These are phyloP conservation scores for Entophlyctis helioformis DNA, from an alignment of 192 early-diverging fungal genomes.

Conservation along the genomic window DNA sequence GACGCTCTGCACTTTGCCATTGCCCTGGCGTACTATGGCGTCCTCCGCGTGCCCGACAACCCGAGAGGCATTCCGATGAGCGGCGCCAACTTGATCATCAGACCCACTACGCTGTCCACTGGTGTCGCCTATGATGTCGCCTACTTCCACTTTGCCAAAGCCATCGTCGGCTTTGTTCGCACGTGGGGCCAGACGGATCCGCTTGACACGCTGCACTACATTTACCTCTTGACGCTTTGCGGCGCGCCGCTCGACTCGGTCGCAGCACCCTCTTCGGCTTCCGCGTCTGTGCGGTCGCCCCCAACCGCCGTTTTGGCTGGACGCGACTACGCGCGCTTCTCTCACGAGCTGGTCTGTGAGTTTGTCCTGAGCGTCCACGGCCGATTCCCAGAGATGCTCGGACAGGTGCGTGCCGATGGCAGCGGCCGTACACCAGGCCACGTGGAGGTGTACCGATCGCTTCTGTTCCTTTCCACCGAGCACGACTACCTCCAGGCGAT, in stretches of 20 bases:
- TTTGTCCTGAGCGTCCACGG: conserved; percentile 12
- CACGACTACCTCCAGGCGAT: conserved; percentile 58
- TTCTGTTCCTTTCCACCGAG: conserved; percentile 45
- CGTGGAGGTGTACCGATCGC: conserved; percentile 50
- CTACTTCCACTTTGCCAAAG: conserved; percentile 36
- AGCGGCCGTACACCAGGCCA: conserved; percentile 24
- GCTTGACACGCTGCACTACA: conserved; percentile 47
- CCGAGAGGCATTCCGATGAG: conserved; percentile 27
- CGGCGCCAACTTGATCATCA: not conserved
- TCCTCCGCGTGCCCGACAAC: conserved; percentile 56
- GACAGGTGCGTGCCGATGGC: conserved; percentile 12
- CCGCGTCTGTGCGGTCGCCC: conserved; percentile 31
- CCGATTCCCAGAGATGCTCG: conserved; percentile 11
- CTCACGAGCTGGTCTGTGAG: conserved; percentile 42
- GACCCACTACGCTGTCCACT: conserved; percentile 1
- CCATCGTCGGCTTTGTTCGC: conserved; percentile 33
- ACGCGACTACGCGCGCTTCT: conserved; percentile 36
- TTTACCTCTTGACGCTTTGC: conserved; percentile 46
- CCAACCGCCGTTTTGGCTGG: not conserved
- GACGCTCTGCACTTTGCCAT: conserved; percentile 92
- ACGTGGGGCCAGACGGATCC: conserved; percentile 28
- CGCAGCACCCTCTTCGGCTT: not conserved
- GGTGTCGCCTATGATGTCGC: conserved; percentile 9
- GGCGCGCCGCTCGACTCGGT: conserved; percentile 6
- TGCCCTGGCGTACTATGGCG: conserved; percentile 63